Conservation (phyloP, 176 grass and related monocot genomes). For the Triticum aestivum region IWGSC_CS_RefSeq_v2.1 NC_057799.1:23973008-23973507, state of each 20-base stretch:
- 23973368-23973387: constrained; percentile 72
- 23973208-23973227: constrained; percentile 61
- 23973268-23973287: constrained; percentile 44
- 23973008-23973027: background rate
- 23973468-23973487: constrained; percentile 53
- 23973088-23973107: background rate
- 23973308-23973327: constrained; percentile 75
- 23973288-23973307: constrained; percentile 70
- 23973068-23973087: no score
- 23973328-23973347: constrained; percentile 72
- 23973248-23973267: constrained; percentile 44
- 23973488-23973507: background rate
- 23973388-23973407: constrained; percentile 71
- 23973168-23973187: constrained; percentile 67
- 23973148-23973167: constrained; percentile 49
- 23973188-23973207: constrained; percentile 59
- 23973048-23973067: background rate
- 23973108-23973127: background rate
- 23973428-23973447: constrained; percentile 73
- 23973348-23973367: constrained; percentile 79
- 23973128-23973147: background rate
- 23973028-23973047: background rate
- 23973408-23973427: constrained; percentile 74
- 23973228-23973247: constrained; percentile 70
- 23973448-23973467: constrained; percentile 73